Evolutionary conservation across 176 grass and related monocot species (phyloP).

Genomic region (Coix lacrymajobi): DNA sequence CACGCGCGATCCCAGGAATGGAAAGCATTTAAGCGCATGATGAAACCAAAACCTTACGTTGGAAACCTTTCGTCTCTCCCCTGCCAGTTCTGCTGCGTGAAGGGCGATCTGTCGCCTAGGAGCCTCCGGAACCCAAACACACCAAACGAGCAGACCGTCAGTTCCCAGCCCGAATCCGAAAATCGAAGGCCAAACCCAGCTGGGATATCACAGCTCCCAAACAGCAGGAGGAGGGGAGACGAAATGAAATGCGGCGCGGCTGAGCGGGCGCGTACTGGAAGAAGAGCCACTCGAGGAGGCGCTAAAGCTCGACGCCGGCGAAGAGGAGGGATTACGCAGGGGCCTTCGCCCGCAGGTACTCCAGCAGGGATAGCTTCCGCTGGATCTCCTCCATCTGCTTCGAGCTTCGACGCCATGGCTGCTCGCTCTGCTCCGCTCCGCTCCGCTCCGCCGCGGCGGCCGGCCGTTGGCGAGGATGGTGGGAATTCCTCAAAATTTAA

Average conservation of each 20-base stretch:
- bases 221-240: background rate
- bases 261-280: constrained; percentile 46
- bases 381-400: constrained; percentile 99
- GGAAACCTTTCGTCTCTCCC: constrained; percentile 94
- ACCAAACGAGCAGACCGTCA: constrained; percentile 20
- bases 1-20: background rate
- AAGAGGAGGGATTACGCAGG: constrained; percentile 93
- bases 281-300: constrained; percentile 99
- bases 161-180: background rate
- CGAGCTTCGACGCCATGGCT: constrained; percentile 91
- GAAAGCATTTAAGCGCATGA: background rate
- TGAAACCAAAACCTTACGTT: constrained; percentile 45
- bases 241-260: constrained; percentile 14
- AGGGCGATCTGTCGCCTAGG: constrained; percentile 90
- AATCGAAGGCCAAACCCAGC: background rate
- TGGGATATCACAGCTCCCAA: background rate
- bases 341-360: constrained; percentile 71
- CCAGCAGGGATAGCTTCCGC: constrained; percentile 73
- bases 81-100: constrained; percentile 97
- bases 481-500: background rate
- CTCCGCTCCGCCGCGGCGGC: background rate
- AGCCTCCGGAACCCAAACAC: constrained; percentile 48
- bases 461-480: background rate
- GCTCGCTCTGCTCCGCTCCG: background rate
- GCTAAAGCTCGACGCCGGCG: constrained; percentile 90